Base-by-base conservation (phyloP, 2,329 filamentous ascomycete genomes). In the Ophiocordyceps sinensis region DNA sequence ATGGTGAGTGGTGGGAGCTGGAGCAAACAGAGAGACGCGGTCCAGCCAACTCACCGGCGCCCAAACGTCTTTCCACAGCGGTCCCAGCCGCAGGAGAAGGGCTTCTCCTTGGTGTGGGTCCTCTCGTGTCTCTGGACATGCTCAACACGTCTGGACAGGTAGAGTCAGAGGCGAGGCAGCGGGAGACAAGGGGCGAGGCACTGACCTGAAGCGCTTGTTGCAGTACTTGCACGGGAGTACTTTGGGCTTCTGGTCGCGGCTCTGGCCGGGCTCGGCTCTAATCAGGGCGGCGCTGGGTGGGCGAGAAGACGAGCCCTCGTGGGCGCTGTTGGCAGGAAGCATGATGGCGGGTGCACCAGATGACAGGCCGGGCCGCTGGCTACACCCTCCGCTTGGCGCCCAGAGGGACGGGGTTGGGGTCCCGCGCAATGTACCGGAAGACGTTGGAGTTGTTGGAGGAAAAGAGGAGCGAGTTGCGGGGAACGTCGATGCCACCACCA, bases 101-200 rank as follows among this genome's bases (percentile, higher is more conserved):
- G 75, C 56, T 78, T 78, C 59, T 78, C 75, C 52, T 78, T 78
- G 49, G 75, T 79, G 58, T 79, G 75, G 29, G 73, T 77, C 47
- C 74, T 67, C 57, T 77, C 73, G 55, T 79, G 75, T 53, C 75
- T 66, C 57, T 78, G 73, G 41, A 79, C 72, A 58, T 79, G 75
- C 57, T 79, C 75, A 49, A 78, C 73, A 51, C 75, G 73, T 56
- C 74, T 77, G 59, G 43, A 48, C 53, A 41, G 54, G 49, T 44
- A 40, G 39, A 31, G 29, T 39, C n/a, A 35, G 38, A 44, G 37
- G 47, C 40, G 45, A 39, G 46, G 42, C 34, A 44, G 39, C 34
- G 44, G 57, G 14, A 19, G 29, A 15, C n/a, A n/a, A 4, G 14
- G 13, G 30, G 23, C 36, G 12, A 3, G 21, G 12, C 12, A 36